Base-by-base conservation (phyloP, 257 asterid genomes). In the Solanum dulcamara region DNA sequence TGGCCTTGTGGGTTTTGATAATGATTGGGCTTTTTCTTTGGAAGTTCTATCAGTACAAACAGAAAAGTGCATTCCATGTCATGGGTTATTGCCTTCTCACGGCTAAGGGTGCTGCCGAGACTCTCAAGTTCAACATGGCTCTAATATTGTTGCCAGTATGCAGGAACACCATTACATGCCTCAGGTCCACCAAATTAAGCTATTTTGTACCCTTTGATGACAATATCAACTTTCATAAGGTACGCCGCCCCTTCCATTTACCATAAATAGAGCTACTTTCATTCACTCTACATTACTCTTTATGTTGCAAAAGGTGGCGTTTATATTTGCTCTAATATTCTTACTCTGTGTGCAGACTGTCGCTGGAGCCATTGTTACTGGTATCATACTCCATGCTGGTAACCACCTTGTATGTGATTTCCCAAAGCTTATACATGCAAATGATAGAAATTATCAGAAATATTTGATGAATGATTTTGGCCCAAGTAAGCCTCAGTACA, bases 61-160 rank as follows among this genome's bases (percentile, higher is more conserved):
- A 92, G 35, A 95, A 91, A 86, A 85, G 84, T 53, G 98, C 98
- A 5, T 96, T 90, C 90, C 85, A 85, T 55, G 88, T 95, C 80
- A 95, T 96, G 99, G 96, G 99, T 14, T 96, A 94, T 74, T 96
- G 99, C 51, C 93, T 96, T 67, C 94, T 89, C 83, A 96, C 98
- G 48, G 99, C 99, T 84, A 96, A 96, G 85, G 99, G 98, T 15
- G 98, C 99, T 1, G 99, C 95, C 5, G 99, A 96, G 92, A 96
- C 98, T 40, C 89, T 96, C 46, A 96, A 96, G 86, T 86, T 96
- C 90, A 96, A 96, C 86, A 95, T 96, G 99, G 99, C 99, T 30
- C 92, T 96, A 50, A 83, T 96, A 37, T 82, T 96, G 83, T 86
- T 96, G 89, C 99, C 99, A n/a, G 99, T 96, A 38, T 96, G 98